Evolutionary conservation across 2,329 filamentous ascomycete genomes (phyloP).

Genomic region (Beauveria bassiana): DNA sequence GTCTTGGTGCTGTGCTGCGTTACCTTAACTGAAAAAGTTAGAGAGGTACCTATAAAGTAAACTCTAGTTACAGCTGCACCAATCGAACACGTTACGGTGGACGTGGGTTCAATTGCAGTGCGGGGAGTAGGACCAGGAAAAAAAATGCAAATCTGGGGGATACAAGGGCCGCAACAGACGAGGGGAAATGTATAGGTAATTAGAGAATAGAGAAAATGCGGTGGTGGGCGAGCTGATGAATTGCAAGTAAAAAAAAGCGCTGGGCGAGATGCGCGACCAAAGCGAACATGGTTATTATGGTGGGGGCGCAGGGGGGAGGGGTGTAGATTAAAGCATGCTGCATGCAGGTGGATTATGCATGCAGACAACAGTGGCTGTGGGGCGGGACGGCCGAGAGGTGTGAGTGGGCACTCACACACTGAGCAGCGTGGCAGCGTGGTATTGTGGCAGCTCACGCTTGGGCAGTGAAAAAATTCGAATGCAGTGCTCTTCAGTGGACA

Average conservation of each 20-base stretch:
- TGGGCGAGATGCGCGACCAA: neutral
- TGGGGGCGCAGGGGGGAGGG: neutral
- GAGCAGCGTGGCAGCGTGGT: neutral
- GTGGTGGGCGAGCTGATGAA: neutral
- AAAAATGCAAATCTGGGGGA: constrained; percentile 3
- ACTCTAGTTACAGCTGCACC: neutral
- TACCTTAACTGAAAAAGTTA: neutral
- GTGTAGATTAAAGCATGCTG: neutral
- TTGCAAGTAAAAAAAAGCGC: neutral
- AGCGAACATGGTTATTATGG: neutral
- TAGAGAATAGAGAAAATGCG: neutral
- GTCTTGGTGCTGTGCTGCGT: neutral
- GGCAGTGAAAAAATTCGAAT: neutral
- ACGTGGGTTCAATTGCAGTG: neutral
- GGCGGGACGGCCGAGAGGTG: neutral
- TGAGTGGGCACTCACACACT: neutral
- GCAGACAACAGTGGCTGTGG: neutral
- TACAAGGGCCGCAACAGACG: neutral
- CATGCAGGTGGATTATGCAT: neutral
- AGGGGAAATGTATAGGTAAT: neutral
- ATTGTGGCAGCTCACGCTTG: neutral
- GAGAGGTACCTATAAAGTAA: neutral
- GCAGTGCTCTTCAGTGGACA: neutral
- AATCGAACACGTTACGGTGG: neutral
- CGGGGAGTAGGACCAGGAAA: neutral